A percentile compares a stretch with the other conserved stretches of the same genome.
phyloP scores from a whole-genome alignment of 2,329 filamentous ascomycete genomes.

The Chrysoporthe puriensis region DNA sequence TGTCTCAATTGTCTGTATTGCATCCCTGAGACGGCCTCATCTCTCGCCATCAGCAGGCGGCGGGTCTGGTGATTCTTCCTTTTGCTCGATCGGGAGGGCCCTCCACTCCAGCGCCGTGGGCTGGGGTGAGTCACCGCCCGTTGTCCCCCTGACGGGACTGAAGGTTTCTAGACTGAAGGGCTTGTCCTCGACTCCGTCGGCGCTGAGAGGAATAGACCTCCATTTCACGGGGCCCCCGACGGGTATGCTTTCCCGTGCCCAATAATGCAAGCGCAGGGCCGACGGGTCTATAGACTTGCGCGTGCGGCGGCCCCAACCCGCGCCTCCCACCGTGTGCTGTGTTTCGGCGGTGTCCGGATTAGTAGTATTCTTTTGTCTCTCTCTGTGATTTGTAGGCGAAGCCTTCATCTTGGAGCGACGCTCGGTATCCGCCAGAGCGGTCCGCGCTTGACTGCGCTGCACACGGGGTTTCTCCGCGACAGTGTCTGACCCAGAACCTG shows the following conservation, averaged over 20 bases:
- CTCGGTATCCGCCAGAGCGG: not conserved
- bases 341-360: not conserved
- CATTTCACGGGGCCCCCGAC: not conserved
- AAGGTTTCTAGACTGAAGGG: not conserved
- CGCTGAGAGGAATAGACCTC: not conserved
- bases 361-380: not conserved
- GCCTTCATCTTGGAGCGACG: not conserved
- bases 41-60: not conserved
- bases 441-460: not conserved
- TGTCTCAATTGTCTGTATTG: conserved; percentile 7
- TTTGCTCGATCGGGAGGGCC: not conserved
- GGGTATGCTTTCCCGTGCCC: not conserved
- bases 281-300: not conserved
- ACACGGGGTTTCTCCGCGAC: not conserved
- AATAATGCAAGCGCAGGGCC: conserved; percentile 4
- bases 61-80: not conserved
- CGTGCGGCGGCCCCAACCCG: not conserved
- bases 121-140: not conserved
- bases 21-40: conserved; percentile 9
- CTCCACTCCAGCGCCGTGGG: not conserved
- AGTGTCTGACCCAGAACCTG: not conserved
- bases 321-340: not conserved
- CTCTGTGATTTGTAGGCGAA: not conserved
- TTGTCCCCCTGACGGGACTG: not conserved
- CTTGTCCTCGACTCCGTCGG: not conserved